phyloP scores from a whole-genome alignment of 768 basidiomycete species.

The Crassisporium funariophilum region DNA sequence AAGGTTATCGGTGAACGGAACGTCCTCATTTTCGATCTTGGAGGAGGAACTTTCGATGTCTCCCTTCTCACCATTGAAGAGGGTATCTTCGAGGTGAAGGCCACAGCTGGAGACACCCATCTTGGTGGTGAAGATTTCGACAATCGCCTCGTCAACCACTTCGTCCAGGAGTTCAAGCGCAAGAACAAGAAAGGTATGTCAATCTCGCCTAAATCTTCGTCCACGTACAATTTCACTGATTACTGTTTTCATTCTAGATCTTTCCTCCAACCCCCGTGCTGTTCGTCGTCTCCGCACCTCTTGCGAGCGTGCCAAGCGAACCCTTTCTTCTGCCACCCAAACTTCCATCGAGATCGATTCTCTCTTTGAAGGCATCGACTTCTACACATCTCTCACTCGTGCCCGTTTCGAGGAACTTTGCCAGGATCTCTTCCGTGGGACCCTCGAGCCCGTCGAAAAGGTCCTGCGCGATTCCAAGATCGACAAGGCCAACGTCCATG shows the following conservation, averaged over 20 bases:
- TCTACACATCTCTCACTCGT: slow-evolving; percentile 97
- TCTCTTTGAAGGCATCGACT: slow-evolving; percentile 96
- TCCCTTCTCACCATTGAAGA: slow-evolving; percentile 95
- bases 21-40: slow-evolving; percentile 97
- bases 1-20: slow-evolving; percentile 89
- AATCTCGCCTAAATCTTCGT: slow-evolving; percentile 3
- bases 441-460: slow-evolving; percentile 95
- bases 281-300: slow-evolving; percentile 97
- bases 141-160: slow-evolving; percentile 96
- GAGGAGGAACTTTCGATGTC: slow-evolving; percentile 98
- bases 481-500: slow-evolving; percentile 93
- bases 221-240: slow-evolving; percentile 4
- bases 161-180: slow-evolving; percentile 95
- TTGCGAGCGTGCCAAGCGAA: slow-evolving; percentile 98
- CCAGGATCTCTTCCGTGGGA: slow-evolving; percentile 92
- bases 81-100: slow-evolving; percentile 98
- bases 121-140: slow-evolving; percentile 99
- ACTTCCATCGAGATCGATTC: slow-evolving; percentile 99
- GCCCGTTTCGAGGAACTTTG: slow-evolving; percentile 97
- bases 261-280: slow-evolving; percentile 91
- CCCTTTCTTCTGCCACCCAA: slow-evolving; percentile 94
- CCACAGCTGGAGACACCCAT: slow-evolving; percentile 97
- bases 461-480: slow-evolving; percentile 98
- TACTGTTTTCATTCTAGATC: slow-evolving; percentile 46
- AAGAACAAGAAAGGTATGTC: slow-evolving; percentile 90